phyloP scores from a whole-genome alignment of 2,329 filamentous ascomycete species.

The Colletotrichum lini region DNA sequence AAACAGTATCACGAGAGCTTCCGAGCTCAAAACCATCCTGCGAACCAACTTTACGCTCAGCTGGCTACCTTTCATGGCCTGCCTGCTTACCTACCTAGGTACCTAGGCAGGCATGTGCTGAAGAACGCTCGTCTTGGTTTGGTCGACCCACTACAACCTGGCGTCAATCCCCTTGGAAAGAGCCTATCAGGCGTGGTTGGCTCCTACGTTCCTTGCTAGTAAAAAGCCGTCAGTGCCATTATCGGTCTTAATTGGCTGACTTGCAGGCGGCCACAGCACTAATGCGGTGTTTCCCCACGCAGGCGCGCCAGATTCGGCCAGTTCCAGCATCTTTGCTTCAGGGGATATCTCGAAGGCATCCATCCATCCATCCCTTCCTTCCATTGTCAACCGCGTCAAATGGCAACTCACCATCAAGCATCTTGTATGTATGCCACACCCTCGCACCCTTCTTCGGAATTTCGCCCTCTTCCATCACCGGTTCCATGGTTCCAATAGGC shows the following conservation, averaged over 20 bases:
- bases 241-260: slow-evolving; percentile 30
- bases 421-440: slow-evolving; percentile 5
- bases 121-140: slow-evolving; percentile 2
- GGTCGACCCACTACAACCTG: slow-evolving; percentile 8
- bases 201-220: neutral
- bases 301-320: slow-evolving; percentile 13
- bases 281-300: slow-evolving; percentile 31
- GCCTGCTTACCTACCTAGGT: neutral
- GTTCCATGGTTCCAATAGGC: slow-evolving; percentile 11
- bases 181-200: neutral
- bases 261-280: slow-evolving; percentile 34
- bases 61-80: too few relatives aligned
- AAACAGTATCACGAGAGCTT: too few relatives aligned
- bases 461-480: neutral
- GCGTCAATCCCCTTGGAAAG: slow-evolving; percentile 1
- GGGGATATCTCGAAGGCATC: slow-evolving; percentile 24
- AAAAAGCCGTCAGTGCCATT: slow-evolving; percentile 35
- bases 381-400: slow-evolving; percentile 22
- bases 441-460: neutral
- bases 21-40: too few relatives aligned
- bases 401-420: slow-evolving; percentile 16
- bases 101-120: neutral
- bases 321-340: slow-evolving; percentile 15
- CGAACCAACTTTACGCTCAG: too few relatives aligned
- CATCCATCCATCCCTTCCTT: slow-evolving; percentile 17